Evolutionary conservation across 2,329 filamentous ascomycete species (phyloP), one percentile per base, ranked within the genome.

Genomic region (Bipolaris bicolor): DNA sequence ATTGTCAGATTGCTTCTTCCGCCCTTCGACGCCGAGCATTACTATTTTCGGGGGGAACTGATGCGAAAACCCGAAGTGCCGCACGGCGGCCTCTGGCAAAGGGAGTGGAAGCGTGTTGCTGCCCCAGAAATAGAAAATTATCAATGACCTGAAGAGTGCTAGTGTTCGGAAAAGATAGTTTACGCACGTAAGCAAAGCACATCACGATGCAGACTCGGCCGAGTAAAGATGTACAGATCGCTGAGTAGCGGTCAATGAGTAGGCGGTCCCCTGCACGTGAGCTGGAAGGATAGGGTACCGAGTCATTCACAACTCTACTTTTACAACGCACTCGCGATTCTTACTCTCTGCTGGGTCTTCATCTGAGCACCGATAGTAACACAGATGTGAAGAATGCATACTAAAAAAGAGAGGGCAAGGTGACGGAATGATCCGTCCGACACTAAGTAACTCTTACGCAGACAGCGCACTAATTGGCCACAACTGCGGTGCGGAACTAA

Each of bases 141-240:
- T 53, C 54, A 57, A 57, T 57, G 22, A 37, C 54, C 49, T 44
- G 43, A 53, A 53, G 15, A 2, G 49, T 20, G 11, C 31, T 57
- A 48, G 54, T 47, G 29, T 16, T 15, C n/a, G 16, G 6, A 18
- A 9, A 18, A 16, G 20, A n/a, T n/a, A 15, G 33, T 18, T 33
- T 36, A 18, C 20, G 49, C 31, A 24, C 40, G 49, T 45, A 51
- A 31, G 31, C 11, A 40, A 49, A 15, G 29, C 15, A 44, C 39
- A 51, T 44, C 20, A 26, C 33, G 22, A 34, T 33, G 26, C 5
- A 31, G 6, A 13, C 29, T 26, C 31, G 40, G 40, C 49, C 49
- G 37, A 43, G 39, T 24, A 9, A 16, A 33, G 37, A 41, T 41
- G 48, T 24, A 37, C 37, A 33, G 11, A 29, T 40, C n/a, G 37